Evolutionary conservation across 805 yeast genomes (phyloP), one percentile per base, ranked within the genome.

Genomic region (Saturnispora kantuleensis): DNA sequence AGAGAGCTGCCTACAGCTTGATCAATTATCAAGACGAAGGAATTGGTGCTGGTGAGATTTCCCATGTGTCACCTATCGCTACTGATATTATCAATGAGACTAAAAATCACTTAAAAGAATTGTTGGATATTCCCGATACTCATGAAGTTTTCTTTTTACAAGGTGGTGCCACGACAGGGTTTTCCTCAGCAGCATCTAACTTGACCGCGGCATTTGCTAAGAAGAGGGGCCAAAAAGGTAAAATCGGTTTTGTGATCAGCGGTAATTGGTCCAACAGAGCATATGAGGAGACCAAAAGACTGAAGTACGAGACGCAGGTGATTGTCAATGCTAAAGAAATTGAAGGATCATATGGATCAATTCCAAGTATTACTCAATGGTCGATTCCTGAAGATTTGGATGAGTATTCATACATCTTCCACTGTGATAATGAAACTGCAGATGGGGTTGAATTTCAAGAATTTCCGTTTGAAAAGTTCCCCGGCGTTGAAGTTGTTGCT

Each of bases 161-260:
- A 69, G 97, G 98, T 52, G 98, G 99, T 50, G 98, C 97, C 49
- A 90, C 97, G 43, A 83, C 88, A 30, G 97, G 96, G 5, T 93
- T 93, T 55, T 84, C 97, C 3, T 79, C 96, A 5, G 72, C 86
- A 40, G 87, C 86, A 10, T 78, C 89, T 55, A 90, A 89, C 60
- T 62, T 93, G 64, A 62, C 83, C 49, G 95, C 96, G 21, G 70
- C 82, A 16, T 77, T 75, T 63, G 57, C 57, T 15, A 77, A 77
- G 52, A 79, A 73, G 58, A 75, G 82, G 15, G 93, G 90, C 35
- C 78, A 77, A 55, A 72, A 69, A 48, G 96, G 95, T 42, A 78
- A 72, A 51, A 88, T 84, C 41, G 95, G 88, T 36, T 93, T 93
- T 65, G 77, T 86, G 18, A 76, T 93, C 48, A 86, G 96, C 34